A percentile compares a stretch with the other conserved stretches of the same genome.
These are phyloP conservation scores for Fusarium heterosporum DNA, from an alignment of 2,329 filamentous ascomycete genomes.

Conservation along the genomic window DNA sequence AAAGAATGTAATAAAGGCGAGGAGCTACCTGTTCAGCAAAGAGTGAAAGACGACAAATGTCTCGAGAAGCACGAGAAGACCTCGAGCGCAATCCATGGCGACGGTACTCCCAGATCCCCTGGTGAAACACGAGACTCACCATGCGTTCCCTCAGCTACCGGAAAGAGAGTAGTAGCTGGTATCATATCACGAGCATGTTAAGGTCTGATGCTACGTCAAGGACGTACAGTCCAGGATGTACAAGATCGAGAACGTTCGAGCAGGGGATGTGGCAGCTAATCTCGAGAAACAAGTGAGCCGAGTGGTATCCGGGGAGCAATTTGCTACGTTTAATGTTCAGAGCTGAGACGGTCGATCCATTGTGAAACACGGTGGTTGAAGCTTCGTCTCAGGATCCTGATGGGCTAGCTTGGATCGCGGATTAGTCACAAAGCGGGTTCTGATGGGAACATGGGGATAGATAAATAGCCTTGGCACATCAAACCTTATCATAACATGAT, in stretches of 20 bases:
- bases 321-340: conserved; percentile 25
- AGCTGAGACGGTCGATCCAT: conserved; percentile 41
- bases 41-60: conserved; percentile 27
- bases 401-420: neutral
- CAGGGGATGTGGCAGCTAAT: conserved; percentile 11
- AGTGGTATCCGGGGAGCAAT: conserved; percentile 13
- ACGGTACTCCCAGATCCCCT: conserved; percentile 14
- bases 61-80: conserved; percentile 18
- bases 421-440: conserved; percentile 12
- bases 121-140: conserved; percentile 29
- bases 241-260: conserved; percentile 26
- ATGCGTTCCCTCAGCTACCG: conserved; percentile 3
- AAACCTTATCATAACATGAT: neutral
- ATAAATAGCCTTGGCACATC: neutral
- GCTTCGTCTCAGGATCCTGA: conserved; percentile 26
- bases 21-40: conserved; percentile 27
- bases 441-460: neutral
- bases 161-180: conserved; percentile 13
- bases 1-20: conserved; percentile 24
- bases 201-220: conserved; percentile 18
- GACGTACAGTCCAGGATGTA: neutral
- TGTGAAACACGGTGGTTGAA: conserved; percentile 43
- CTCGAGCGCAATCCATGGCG: conserved; percentile 6
- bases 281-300: conserved; percentile 17
- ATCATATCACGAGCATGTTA: conserved; percentile 24